Percentiles rank a stretch among this genome's conserved stretches.
phyloP scores from a whole-genome alignment of 2,329 filamentous ascomycete genomes.

The Chaetomiaceae sp. region DNA sequence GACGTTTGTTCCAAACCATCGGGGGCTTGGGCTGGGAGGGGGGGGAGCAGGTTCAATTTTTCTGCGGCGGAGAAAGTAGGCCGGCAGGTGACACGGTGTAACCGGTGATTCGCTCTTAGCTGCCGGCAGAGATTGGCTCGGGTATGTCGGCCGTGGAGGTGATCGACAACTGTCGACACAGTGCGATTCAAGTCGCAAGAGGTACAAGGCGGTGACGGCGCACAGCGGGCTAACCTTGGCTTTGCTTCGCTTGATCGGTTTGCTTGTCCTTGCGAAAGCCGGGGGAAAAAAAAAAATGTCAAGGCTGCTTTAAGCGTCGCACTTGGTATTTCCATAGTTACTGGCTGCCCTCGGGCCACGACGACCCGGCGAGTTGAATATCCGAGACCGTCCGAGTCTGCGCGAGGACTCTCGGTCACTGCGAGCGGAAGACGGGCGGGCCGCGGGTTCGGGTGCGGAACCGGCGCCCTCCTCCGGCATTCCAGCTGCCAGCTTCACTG shows the following conservation, averaged over 20 bases:
- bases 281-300: too few relatives aligned
- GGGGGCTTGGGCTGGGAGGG: neutral
- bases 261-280: too few relatives aligned
- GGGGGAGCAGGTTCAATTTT: constrained; percentile 1
- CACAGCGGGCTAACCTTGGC: neutral
- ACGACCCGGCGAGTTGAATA: too few relatives aligned
- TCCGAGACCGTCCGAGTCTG: too few relatives aligned
- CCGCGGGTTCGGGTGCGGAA: constrained; percentile 1
- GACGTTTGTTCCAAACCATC: constrained; percentile 1
- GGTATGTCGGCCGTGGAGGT: constrained; percentile 6
- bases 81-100: constrained; percentile 16
- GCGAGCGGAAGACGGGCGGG: neutral
- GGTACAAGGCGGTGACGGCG: constrained; percentile 1
- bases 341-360: neutral
- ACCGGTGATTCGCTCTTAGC: constrained; percentile 13
- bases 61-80: constrained; percentile 1
- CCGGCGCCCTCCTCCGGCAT: neutral
- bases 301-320: too few relatives aligned
- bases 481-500: too few relatives aligned
- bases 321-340: neutral
- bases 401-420: too few relatives aligned
- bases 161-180: constrained; percentile 10
- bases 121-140: constrained; percentile 5
- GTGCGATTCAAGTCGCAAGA: constrained; percentile 4
- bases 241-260: neutral